Conservation (phyloP, 768 basidiomycete species). For the Rhodotorula toruloides region DNA sequence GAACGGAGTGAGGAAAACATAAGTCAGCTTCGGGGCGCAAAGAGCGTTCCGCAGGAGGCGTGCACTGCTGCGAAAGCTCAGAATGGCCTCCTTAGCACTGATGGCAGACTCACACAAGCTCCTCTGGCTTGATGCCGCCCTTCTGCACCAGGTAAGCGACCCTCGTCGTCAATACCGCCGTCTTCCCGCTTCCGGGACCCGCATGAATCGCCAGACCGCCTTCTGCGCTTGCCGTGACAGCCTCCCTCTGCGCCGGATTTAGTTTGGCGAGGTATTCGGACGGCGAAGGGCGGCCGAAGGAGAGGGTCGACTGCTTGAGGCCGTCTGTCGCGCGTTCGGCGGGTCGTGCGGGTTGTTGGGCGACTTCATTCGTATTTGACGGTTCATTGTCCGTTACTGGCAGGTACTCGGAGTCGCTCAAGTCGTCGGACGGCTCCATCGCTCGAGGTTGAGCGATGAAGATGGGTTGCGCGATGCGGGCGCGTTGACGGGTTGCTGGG, state of each 20-base stretch:
- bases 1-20: no score
- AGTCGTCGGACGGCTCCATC: constrained; percentile 30
- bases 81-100: not conserved
- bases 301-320: constrained; percentile 1
- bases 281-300: not conserved
- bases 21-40: not conserved
- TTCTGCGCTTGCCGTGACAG: constrained; percentile 9
- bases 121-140: constrained; percentile 42
- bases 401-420: constrained; percentile 21
- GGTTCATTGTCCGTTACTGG: not conserved
- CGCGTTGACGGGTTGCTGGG: not conserved
- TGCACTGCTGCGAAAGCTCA: no score
- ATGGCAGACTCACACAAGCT: constrained; percentile 42
- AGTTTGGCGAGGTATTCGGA: not conserved
- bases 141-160: constrained; percentile 47
- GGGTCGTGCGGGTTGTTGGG: not conserved
- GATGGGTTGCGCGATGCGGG: not conserved
- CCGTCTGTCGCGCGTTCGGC: no score
- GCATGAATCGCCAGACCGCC: constrained; percentile 39
- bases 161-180: constrained; percentile 47
- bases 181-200: constrained; percentile 45
- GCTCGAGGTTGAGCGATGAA: not conserved
- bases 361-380: not conserved
- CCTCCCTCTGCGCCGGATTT: constrained; percentile 23
- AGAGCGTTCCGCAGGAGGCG: no score